phyloP scores from a whole-genome alignment of 2,329 filamentous ascomycete species.

The Ascochyta koolunga region DNA sequence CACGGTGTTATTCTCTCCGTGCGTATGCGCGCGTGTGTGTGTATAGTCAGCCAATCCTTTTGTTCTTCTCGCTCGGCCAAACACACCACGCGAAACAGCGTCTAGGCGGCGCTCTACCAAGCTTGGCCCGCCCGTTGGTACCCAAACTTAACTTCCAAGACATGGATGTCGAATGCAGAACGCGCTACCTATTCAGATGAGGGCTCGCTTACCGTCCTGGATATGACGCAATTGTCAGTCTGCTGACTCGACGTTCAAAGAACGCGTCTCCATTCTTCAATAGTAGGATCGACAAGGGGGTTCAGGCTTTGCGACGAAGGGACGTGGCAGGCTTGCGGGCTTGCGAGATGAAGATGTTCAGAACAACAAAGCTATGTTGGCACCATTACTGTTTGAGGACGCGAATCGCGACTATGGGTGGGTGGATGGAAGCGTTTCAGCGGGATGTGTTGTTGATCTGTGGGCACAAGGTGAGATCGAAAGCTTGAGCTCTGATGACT shows the following conservation, averaged over 20 bases:
- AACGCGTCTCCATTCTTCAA: conserved; percentile 14
- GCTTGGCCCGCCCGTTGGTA: conserved; percentile 3
- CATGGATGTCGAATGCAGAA: conserved; percentile 1
- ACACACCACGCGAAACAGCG: conserved; percentile 2
- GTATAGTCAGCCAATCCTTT: not conserved
- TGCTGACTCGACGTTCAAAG: conserved; percentile 2
- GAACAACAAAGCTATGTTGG: conserved; percentile 1
- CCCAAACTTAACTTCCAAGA: conserved; percentile 3
- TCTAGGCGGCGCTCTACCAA: not conserved
- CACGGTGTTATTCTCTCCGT: not conserved
- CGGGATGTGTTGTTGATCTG: conserved; percentile 1
- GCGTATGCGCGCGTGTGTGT: conserved; percentile 1
- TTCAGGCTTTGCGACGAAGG: conserved; percentile 2
- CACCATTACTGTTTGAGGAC: conserved; percentile 3
- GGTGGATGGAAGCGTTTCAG: not conserved
- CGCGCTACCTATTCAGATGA: not conserved
- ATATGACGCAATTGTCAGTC: conserved; percentile 17
- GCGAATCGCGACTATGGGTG: not conserved
- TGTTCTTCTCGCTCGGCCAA: not conserved
- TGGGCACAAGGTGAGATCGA: conserved; percentile 6
- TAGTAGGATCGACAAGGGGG: conserved; percentile 32
- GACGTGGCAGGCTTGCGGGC: not conserved
- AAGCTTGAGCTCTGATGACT: not conserved
- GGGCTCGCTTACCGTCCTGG: conserved; percentile 5
- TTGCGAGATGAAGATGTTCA: conserved; percentile 16